Evolutionary conservation across 2,329 filamentous ascomycete species (phyloP).

Genomic region (Drechslerella coelobrocha): DNA sequence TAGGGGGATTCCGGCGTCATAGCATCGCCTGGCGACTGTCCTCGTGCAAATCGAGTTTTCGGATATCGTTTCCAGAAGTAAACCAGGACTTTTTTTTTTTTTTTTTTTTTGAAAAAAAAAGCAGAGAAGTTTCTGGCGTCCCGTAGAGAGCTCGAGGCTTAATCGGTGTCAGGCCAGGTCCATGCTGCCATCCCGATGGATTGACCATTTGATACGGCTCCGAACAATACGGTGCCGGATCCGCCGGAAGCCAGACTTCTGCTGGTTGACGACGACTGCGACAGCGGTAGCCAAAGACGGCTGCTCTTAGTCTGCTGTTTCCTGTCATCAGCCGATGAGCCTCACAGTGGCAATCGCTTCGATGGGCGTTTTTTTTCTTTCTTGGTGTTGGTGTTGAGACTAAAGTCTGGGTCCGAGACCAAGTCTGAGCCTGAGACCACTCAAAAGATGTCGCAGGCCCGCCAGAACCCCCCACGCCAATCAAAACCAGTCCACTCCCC

Average conservation of each 20-base stretch:
- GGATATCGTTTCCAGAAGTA: constrained; percentile 1
- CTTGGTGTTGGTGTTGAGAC: constrained; percentile 29
- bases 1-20: constrained; percentile 3
- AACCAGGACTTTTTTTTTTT: no score
- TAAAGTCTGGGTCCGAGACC: constrained; percentile 17
- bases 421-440: constrained; percentile 13
- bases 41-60: background rate
- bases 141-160: constrained; percentile 2
- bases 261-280: background rate
- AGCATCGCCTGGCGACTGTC: background rate
- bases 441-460: constrained; percentile 9
- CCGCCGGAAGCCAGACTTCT: no score
- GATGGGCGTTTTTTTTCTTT: constrained; percentile 1
- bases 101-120: background rate
- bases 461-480: constrained; percentile 33
- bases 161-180: constrained; percentile 1
- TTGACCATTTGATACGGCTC: no score
- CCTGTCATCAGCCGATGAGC: constrained; percentile 20
- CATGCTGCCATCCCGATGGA: constrained; percentile 6
- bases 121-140: background rate
- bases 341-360: constrained; percentile 45
- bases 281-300: background rate
- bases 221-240: no score
- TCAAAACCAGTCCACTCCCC: background rate
- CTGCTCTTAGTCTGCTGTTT: background rate